These are phyloP conservation scores for Hydrangea macrophylla DNA, from an alignment of 148 eudicot species.

Conservation along the genomic window DNA sequence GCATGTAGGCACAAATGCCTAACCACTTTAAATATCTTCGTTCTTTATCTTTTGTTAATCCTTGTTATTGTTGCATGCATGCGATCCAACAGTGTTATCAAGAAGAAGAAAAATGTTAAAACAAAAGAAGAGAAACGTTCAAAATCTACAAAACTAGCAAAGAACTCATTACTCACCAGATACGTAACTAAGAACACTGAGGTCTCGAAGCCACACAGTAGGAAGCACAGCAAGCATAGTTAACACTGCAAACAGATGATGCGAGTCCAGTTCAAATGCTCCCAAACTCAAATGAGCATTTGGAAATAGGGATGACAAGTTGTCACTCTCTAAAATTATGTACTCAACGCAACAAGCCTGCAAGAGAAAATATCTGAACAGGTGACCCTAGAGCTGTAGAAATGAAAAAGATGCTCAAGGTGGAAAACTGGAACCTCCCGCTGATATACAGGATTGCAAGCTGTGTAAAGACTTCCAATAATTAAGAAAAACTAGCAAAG, in stretches of 20 bases:
- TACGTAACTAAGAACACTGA: conserved; percentile 77
- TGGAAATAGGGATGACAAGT: conserved; percentile 81
- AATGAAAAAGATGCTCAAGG: not conserved
- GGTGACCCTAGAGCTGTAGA: conserved; percentile 1
- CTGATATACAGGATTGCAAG: not conserved
- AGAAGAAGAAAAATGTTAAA: not conserved
- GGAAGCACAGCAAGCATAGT: conserved; percentile 77
- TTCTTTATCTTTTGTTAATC: too few species aligned
- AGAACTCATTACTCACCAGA: conserved; percentile 50
- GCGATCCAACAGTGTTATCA: not conserved
- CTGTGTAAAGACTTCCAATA: not conserved
- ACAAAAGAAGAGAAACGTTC: too few species aligned
- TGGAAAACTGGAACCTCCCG: not conserved
- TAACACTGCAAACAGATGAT: conserved; percentile 65
- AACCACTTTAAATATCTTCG: too few species aligned
- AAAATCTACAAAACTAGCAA: not conserved
- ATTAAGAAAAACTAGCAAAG: not conserved
- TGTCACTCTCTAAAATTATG: conserved; percentile 90
- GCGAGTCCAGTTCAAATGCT: conserved; percentile 42
- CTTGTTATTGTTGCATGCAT: too few species aligned
- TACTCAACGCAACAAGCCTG: conserved; percentile 87
- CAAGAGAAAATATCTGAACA: conserved; percentile 4
- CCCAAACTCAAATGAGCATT: conserved; percentile 58
- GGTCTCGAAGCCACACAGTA: conserved; percentile 81
- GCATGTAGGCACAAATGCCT: too few species aligned